Percentiles rank a stretch among this genome's conserved stretches.
Evolutionary conservation across 345 rosid genomes (phyloP).

Genomic region (Heritiera fomes): DNA sequence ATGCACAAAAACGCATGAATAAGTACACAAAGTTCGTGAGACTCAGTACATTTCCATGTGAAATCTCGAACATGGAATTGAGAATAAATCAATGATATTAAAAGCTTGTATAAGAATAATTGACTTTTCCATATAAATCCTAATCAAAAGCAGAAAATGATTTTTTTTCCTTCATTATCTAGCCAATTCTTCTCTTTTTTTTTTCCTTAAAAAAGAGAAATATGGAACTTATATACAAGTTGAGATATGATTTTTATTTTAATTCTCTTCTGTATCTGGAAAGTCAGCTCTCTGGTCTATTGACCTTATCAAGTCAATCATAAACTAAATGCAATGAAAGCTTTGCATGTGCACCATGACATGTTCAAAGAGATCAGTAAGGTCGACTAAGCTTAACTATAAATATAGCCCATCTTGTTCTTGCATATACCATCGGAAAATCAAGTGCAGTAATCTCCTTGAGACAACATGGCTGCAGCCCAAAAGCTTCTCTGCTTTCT

Average conservation of each 20-base stretch:
- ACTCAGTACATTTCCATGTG: too few species aligned
- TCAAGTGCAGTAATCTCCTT: constrained; percentile 10
- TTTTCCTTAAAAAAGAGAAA: neutral
- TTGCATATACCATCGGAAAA: neutral
- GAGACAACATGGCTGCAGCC: constrained; percentile 37
- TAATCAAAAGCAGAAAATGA: too few species aligned
- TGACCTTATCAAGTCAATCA: constrained; percentile 13
- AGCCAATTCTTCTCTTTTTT: neutral
- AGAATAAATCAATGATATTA: too few species aligned
- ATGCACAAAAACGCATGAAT: too few species aligned
- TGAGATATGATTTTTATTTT: neutral
- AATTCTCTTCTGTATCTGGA: neutral
- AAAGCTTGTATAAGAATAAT: too few species aligned
- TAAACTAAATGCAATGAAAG: neutral
- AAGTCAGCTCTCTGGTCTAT: constrained; percentile 23
- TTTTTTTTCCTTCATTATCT: neutral
- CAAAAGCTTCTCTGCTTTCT: constrained; percentile 38
- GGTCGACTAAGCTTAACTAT: constrained; percentile 28
- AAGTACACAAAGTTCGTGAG: too few species aligned
- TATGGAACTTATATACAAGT: neutral
- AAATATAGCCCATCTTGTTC: constrained; percentile 17
- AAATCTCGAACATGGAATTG: too few species aligned
- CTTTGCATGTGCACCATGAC: constrained; percentile 3
- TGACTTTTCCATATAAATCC: too few species aligned
- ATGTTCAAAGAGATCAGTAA: constrained; percentile 27